Conservation (phyloP, 1,284 basidiomycete genomes). For the Neonothopanus nambi region DNA sequence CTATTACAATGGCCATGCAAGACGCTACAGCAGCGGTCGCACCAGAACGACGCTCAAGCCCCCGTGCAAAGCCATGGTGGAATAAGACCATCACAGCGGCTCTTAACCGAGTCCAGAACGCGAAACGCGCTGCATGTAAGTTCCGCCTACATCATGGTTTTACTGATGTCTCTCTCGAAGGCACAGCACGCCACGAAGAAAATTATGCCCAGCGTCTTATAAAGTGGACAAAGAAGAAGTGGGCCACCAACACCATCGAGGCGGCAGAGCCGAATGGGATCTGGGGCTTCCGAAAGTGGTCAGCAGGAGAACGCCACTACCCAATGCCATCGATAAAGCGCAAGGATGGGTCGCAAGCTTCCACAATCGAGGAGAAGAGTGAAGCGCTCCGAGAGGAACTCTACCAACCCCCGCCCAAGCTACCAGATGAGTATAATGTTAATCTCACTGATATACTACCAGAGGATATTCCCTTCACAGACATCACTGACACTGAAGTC, state of each 20-base stretch:
- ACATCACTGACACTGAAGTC: conserved; percentile 18
- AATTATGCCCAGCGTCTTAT: conserved; percentile 8
- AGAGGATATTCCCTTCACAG: conserved; percentile 16
- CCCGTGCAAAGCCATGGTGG: conserved; percentile 8
- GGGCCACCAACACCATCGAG: conserved; percentile 17
- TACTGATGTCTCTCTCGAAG: neutral
- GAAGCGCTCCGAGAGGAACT: conserved; percentile 23
- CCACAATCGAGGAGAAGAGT: conserved; percentile 24
- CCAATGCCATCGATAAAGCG: conserved; percentile 18
- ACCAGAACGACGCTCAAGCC: neutral
- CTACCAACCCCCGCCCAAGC: conserved; percentile 22
- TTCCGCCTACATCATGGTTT: neutral
- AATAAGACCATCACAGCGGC: neutral
- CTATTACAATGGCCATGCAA: neutral
- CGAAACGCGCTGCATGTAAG: neutral
- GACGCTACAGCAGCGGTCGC: neutral
- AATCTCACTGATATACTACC: conserved; percentile 7
- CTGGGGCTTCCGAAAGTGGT: conserved; percentile 20
- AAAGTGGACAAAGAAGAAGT: conserved; percentile 15
- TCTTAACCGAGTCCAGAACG: neutral
- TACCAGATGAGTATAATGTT: conserved; percentile 12
- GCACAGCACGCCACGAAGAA: neutral
- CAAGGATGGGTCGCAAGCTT: conserved; percentile 3
- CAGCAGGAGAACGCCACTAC: conserved; percentile 19
- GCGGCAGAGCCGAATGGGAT: conserved; percentile 16